These are phyloP conservation scores for Aspergillus haitiensis DNA, from an alignment of 495 filamentous ascomycete genomes.

Conservation along the genomic window DNA sequence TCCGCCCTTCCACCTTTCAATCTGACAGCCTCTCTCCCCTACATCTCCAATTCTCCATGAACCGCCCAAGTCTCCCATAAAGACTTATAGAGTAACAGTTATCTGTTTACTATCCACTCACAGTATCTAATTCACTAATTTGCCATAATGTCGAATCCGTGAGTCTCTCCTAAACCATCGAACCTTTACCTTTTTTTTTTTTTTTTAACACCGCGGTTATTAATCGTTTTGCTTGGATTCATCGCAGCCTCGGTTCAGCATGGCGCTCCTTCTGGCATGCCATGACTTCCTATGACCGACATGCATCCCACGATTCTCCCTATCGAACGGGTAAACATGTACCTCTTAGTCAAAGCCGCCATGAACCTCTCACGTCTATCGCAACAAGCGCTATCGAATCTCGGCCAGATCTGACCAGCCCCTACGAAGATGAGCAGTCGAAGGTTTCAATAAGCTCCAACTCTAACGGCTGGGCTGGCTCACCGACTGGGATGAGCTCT, in stretches of 20 bases:
- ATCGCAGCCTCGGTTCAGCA: conserved; percentile 56
- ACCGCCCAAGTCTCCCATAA: conserved; percentile 15
- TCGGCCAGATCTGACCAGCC: conserved; percentile 67
- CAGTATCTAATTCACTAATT: conserved; percentile 4
- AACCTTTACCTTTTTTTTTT: conserved; percentile 1
- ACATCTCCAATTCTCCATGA: conserved; percentile 21
- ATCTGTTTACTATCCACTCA: conserved; percentile 8
- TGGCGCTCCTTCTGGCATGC: conserved; percentile 92
- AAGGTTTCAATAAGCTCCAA: conserved; percentile 56
- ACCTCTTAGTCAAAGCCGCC: conserved; percentile 69
- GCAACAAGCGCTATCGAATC: conserved; percentile 76
- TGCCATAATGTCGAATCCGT: conserved; percentile 29
- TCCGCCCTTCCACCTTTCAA: conserved; percentile 13
- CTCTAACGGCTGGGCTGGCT: conserved; percentile 59
- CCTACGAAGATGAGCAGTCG: conserved; percentile 69
- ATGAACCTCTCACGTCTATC: conserved; percentile 73
- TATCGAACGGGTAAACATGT: conserved; percentile 81
- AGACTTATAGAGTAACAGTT: conserved; percentile 10
- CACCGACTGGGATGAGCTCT: conserved; percentile 56
- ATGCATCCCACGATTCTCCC: conserved; percentile 83
- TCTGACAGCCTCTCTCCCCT: conserved; percentile 23
- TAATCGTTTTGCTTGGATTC: conserved; percentile 10
- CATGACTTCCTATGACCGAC: conserved; percentile 78
- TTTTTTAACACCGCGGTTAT: neutral
- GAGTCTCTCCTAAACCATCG: conserved; percentile 14